These are phyloP conservation scores for Rhizoclosmatium sp. DNA, from an alignment of 192 early-diverging fungal species.

Conservation along the genomic window DNA sequence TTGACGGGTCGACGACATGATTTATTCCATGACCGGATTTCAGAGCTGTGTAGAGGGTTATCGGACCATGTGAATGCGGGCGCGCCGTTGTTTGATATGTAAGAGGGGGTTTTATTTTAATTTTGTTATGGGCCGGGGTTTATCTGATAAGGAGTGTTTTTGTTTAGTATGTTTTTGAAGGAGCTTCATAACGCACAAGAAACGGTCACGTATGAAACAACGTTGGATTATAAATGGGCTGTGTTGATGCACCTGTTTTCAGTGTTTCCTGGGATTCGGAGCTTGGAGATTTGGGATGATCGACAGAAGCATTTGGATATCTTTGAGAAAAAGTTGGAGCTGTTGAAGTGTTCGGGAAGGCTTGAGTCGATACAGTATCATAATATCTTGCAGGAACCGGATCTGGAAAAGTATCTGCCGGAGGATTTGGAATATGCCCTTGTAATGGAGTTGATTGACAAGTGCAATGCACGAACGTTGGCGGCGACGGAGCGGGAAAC, in stretches of 20 bases:
- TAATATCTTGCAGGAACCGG: conserved; percentile 42
- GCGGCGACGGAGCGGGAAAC: conserved; percentile 36
- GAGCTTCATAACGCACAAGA: background rate
- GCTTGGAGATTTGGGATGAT: conserved; percentile 57
- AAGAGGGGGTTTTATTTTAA: conserved; percentile 14
- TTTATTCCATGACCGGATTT: conserved; percentile 53
- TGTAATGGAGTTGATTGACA: conserved; percentile 52
- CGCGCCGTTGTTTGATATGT: conserved; percentile 53
- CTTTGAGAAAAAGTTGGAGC: conserved; percentile 38
- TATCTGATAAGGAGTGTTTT: background rate
- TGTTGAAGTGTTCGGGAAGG: background rate
- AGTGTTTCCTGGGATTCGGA: conserved; percentile 40
- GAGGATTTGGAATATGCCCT: conserved; percentile 44
- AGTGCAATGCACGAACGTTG: conserved; percentile 50
- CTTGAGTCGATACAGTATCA: conserved; percentile 33
- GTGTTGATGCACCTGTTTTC: conserved; percentile 45
- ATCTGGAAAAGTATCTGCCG: conserved; percentile 38
- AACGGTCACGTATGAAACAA: conserved; percentile 26
- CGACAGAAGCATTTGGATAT: conserved; percentile 51
- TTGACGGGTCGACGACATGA: conserved; percentile 58
- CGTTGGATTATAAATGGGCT: conserved; percentile 60
- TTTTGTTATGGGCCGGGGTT: background rate
- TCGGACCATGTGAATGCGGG: background rate
- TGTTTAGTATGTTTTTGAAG: conserved; percentile 4
- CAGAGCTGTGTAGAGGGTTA: conserved; percentile 34